Percentiles rank a stretch among this genome's conserved stretches.
Conservation (phyloP, 1,284 basidiomycete genomes). For the Ganoderma lucidum region DNA sequence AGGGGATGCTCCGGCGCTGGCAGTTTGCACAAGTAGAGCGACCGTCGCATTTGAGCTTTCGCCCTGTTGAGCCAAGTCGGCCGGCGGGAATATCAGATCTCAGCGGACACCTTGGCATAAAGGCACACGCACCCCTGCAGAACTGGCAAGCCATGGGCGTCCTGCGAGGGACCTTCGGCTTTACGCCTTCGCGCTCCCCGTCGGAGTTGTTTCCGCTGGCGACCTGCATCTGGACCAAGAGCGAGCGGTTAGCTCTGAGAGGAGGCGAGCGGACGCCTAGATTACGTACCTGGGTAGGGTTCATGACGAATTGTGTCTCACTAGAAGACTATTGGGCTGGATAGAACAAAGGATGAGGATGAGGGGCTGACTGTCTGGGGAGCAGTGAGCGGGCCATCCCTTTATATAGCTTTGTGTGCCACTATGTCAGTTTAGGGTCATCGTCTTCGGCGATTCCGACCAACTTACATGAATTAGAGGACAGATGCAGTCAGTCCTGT, state of each 20-base stretch:
- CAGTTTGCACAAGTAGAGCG: constrained; percentile 43
- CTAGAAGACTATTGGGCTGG: constrained; percentile 4
- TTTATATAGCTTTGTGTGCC: constrained; percentile 23
- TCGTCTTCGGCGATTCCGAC: constrained; percentile 15
- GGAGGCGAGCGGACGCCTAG: neutral
- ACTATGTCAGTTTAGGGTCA: constrained; percentile 27
- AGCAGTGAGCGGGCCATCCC: constrained; percentile 7
- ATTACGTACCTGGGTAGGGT: constrained; percentile 27
- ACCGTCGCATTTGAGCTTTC: constrained; percentile 45
- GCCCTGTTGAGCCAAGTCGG: constrained; percentile 30
- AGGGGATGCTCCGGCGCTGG: constrained; percentile 40
- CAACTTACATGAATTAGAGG: constrained; percentile 23
- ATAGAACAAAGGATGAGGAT: constrained; percentile 22
- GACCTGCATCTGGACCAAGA: constrained; percentile 21
- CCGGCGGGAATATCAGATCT: constrained; percentile 16
- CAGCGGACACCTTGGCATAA: constrained; percentile 14
- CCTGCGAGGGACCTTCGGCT: constrained; percentile 36
- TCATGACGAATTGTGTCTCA: constrained; percentile 21
- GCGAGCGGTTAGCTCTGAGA: neutral
- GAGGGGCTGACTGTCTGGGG: constrained; percentile 2
- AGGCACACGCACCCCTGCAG: constrained; percentile 36
- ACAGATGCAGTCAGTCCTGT: constrained; percentile 10
- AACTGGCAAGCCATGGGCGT: constrained; percentile 43
- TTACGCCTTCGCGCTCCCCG: constrained; percentile 27
- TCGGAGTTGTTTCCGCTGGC: constrained; percentile 28